These are phyloP conservation scores for Basipetospora sp. DNA, from an alignment of 2,329 filamentous ascomycete species.

Conservation along the genomic window DNA sequence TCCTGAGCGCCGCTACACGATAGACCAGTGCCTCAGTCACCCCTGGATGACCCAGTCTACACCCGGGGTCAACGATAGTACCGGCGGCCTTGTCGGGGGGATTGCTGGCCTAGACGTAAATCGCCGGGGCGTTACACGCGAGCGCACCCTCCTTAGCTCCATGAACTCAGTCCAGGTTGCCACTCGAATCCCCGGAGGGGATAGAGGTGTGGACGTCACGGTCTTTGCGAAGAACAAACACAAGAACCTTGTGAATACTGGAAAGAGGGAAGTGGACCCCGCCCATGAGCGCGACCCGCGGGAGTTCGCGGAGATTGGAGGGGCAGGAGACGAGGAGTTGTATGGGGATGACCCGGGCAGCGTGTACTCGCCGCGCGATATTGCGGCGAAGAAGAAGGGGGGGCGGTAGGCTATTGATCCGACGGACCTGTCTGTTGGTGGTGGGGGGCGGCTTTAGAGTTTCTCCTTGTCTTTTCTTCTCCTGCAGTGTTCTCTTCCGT, in stretches of 20 bases:
- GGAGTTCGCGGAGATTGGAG: constrained; percentile 75
- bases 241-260: constrained; percentile 21
- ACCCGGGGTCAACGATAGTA: constrained; percentile 63
- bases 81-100: constrained; percentile 79
- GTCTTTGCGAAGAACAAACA: constrained; percentile 58
- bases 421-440: too few species aligned
- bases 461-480: too few species aligned
- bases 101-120: constrained; percentile 71
- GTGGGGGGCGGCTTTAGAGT: too few species aligned
- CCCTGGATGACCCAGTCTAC: constrained; percentile 63
- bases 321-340: constrained; percentile 67
- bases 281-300: constrained; percentile 50
- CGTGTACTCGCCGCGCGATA: constrained; percentile 28
- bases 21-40: constrained; percentile 82
- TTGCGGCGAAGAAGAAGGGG: constrained; percentile 2
- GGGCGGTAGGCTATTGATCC: too few species aligned
- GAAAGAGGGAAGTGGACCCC: constrained; percentile 47
- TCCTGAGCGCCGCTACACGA: constrained; percentile 65
- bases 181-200: constrained; percentile 38
- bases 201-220: constrained; percentile 38
- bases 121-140: constrained; percentile 61
- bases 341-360: constrained; percentile 49
- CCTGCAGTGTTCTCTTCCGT: too few species aligned
- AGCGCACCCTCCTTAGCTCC: constrained; percentile 70
- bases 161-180: constrained; percentile 57